Base-by-base conservation (phyloP, 2,329 filamentous ascomycete species). In the Pseudogymnoascus sp. region DNA sequence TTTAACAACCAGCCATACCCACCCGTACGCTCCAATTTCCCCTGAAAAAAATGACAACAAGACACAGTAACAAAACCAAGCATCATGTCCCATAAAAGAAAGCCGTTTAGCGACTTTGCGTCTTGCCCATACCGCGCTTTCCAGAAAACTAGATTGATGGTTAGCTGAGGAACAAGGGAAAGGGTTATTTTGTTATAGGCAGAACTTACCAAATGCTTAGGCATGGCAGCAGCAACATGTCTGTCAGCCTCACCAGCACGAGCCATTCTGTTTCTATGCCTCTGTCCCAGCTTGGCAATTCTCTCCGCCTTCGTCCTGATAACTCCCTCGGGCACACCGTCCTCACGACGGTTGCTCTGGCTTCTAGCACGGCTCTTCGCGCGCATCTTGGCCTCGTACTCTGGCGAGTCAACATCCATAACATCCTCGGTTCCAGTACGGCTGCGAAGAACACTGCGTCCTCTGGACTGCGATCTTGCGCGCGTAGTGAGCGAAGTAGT, bases 261-360 rank as follows among this genome's bases (percentile, higher is more conserved):
- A 51, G 95, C 95, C 89, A 96, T 95, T 68, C 93, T 86, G 81
- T 99, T 99, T 92, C 96, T 97, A 85, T 92, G 93, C 83, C 93
- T 92, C 87, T 99, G 96, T 72, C 87, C 83, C 74, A 99, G 79
- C 83, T 96, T 97, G 74, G 86, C 83, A 75, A 96, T 81, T 72
- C 88, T 87, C 77, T 96, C 93, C 39, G 91, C 92, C 84, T 93
- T 96, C 65, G 81, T 83, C 69, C 90, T 84, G 60, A 83, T 80
- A 62, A 75, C 77, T 68, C 86, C 83, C 73, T 90, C 84, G 65
- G 81, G 83, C 45, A 97, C 87, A 78, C 91, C 91, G 68, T 92
- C 90, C 29, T 88, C 86, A 66, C 86, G 83, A 72, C 91, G 83
- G 78, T 91, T 91, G 73, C 81, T 85, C 73, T 84, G 82, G 71